A percentile compares a stretch with the other conserved stretches of the same genome.
phyloP scores from a whole-genome alignment of 2,329 filamentous ascomycete species.

The Fusarium udum region DNA sequence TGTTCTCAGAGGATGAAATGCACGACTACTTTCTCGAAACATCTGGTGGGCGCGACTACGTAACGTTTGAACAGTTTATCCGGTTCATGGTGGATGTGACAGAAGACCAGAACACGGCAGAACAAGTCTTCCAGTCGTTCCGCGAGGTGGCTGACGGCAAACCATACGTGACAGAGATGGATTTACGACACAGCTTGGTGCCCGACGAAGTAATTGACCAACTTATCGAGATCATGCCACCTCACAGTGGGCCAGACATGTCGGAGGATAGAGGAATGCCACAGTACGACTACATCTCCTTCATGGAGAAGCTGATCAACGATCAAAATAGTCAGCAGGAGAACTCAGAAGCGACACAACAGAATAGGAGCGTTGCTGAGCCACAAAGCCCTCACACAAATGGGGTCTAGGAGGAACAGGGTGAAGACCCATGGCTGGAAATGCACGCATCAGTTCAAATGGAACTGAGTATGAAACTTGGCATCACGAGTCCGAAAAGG shows the following conservation, averaged over 20 bases:
- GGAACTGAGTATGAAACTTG: conserved; percentile 18
- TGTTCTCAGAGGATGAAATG: conserved; percentile 98
- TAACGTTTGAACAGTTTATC: conserved; percentile 99
- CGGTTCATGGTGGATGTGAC: conserved; percentile 99
- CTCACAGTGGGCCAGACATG: conserved; percentile 84
- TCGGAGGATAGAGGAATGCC: conserved; percentile 83
- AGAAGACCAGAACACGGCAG: conserved; percentile 97
- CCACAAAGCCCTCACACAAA: conserved; percentile 49
- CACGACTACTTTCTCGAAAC: conserved; percentile 92
- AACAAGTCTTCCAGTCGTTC: conserved; percentile 98
- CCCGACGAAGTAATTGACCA: conserved; percentile 98
- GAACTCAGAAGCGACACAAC: conserved; percentile 44
- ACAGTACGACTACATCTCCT: conserved; percentile 96
- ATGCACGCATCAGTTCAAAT: conserved; percentile 24
- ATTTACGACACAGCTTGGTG: conserved; percentile 92
- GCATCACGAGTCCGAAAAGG: neutral
- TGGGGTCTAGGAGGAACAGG: conserved; percentile 40
- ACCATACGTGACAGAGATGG: conserved; percentile 98
- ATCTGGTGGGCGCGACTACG: conserved; percentile 79
- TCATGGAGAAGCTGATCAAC: conserved; percentile 88
- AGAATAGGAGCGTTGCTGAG: conserved; percentile 48
- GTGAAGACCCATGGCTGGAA: conserved; percentile 14
- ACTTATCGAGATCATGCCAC: conserved; percentile 85
- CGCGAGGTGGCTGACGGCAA: conserved; percentile 97
- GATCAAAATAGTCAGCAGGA: conserved; percentile 49